These are phyloP conservation scores for Hypocreales sp. DNA, from an alignment of 2,329 filamentous ascomycete genomes.

Conservation along the genomic window DNA sequence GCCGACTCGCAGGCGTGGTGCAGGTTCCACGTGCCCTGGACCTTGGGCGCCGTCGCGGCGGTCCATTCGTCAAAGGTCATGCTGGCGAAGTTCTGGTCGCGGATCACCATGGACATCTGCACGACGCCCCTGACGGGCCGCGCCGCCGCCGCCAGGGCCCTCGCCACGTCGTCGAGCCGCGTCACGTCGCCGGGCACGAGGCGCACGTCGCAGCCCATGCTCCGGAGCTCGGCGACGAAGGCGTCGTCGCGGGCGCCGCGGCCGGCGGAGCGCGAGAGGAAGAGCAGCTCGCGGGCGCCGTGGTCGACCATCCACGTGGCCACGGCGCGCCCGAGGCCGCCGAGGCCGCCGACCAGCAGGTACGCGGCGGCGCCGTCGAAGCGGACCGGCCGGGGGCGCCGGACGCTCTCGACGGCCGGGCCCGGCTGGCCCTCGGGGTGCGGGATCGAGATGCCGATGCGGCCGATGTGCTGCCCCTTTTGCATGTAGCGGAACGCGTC, in stretches of 20 bases:
- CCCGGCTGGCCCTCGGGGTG: no score
- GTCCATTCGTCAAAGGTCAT: slow-evolving; percentile 2
- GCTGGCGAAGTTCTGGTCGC: not conserved
- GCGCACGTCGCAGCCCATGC: slow-evolving; percentile 1
- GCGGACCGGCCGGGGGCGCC: no score
- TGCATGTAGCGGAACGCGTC: slow-evolving; percentile 8
- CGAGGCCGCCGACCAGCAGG: slow-evolving; percentile 1
- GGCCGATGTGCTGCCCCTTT: slow-evolving; percentile 7
- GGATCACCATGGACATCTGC: slow-evolving; percentile 18
- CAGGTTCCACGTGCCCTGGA: slow-evolving; percentile 11
- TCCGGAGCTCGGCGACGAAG: slow-evolving; percentile 3
- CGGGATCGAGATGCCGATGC: slow-evolving; percentile 9
- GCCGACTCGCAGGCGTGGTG: slow-evolving; percentile 4
- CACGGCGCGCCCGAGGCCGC: not conserved
- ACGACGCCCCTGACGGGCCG: slow-evolving; percentile 19
- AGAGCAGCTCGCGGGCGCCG: slow-evolving; percentile 1
- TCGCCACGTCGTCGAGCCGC: slow-evolving; percentile 2
- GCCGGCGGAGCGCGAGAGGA: slow-evolving; percentile 4
- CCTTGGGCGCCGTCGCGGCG: slow-evolving; percentile 9
- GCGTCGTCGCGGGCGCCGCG: slow-evolving; percentile 1
- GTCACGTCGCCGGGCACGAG: slow-evolving; percentile 2
- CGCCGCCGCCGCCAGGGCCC: slow-evolving; percentile 6
- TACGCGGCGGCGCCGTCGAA: not conserved
- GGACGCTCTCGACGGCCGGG: no score
- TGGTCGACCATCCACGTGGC: slow-evolving; percentile 1